These are phyloP conservation scores for Pulveroboletus sp. DNA, from an alignment of 768 basidiomycete genomes.

Conservation along the genomic window DNA sequence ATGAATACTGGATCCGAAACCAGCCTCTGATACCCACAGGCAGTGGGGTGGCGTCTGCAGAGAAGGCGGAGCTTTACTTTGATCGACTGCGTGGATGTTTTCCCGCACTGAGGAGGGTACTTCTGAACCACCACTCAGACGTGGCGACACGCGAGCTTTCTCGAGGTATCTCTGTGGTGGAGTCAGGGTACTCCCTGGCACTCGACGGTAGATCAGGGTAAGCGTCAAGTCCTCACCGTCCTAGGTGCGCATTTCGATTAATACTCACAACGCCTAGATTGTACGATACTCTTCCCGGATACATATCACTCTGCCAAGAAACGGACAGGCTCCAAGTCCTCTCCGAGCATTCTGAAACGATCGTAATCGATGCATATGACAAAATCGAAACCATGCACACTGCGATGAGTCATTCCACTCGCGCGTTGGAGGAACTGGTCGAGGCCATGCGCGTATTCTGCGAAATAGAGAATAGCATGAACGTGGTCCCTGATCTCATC, in stretches of 20 bases:
- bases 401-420: slow-evolving; percentile 16
- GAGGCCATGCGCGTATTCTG: slow-evolving; percentile 34
- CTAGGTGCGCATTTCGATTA: background rate
- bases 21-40: slow-evolving; percentile 43
- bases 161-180: slow-evolving; percentile 70
- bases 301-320: slow-evolving; percentile 13
- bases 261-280: slow-evolving; percentile 8
- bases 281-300: slow-evolving; percentile 16
- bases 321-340: slow-evolving; percentile 20
- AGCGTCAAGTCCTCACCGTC: slow-evolving; percentile 26
- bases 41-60: slow-evolving; percentile 21
- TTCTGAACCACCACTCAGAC: slow-evolving; percentile 75
- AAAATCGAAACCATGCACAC: slow-evolving; percentile 17
- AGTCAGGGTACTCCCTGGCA: slow-evolving; percentile 71
- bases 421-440: slow-evolving; percentile 38
- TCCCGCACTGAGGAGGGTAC: slow-evolving; percentile 56
- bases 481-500: slow-evolving; percentile 22
- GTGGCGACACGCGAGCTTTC: slow-evolving; percentile 83
- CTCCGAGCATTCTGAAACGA: slow-evolving; percentile 18
- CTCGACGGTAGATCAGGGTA: slow-evolving; percentile 62
- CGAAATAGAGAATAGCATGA: slow-evolving; percentile 26
- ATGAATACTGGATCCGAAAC: slow-evolving; percentile 60
- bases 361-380: slow-evolving; percentile 13
- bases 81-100: slow-evolving; percentile 59
- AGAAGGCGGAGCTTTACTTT: slow-evolving; percentile 62